These are phyloP conservation scores for Chlorencoelia australis DNA, from an alignment of 2,329 filamentous ascomycete species.

Conservation along the genomic window DNA sequence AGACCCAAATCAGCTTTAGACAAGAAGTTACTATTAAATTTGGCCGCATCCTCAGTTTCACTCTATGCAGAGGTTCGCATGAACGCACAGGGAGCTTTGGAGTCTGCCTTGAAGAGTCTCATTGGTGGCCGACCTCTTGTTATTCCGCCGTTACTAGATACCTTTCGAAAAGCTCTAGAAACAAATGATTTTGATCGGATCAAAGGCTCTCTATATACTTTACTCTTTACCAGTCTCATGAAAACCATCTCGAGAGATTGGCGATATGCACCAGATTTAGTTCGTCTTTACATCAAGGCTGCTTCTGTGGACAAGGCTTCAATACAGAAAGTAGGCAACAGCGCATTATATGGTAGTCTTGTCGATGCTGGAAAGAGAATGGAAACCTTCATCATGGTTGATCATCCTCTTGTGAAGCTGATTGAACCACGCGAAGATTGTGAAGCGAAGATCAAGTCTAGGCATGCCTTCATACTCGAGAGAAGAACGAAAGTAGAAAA, in stretches of 20 bases:
- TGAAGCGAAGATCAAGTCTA: slow-evolving; percentile 46
- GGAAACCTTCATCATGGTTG: slow-evolving; percentile 75
- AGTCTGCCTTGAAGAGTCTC: slow-evolving; percentile 85
- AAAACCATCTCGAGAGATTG: slow-evolving; percentile 87
- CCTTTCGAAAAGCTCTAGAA: slow-evolving; percentile 68
- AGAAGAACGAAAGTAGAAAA: slow-evolving; percentile 70
- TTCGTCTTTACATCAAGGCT: slow-evolving; percentile 82
- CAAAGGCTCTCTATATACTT: slow-evolving; percentile 86
- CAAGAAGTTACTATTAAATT: slow-evolving; percentile 71
- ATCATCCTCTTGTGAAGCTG: slow-evolving; percentile 56
- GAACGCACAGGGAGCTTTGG: slow-evolving; percentile 82
- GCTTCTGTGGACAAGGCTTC: slow-evolving; percentile 88
- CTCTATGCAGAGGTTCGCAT: slow-evolving; percentile 92
- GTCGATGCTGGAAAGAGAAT: slow-evolving; percentile 86
- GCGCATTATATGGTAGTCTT: slow-evolving; percentile 65
- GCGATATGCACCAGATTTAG: slow-evolving; percentile 85
- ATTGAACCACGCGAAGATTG: slow-evolving; percentile 6
- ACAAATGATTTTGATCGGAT: slow-evolving; percentile 80
- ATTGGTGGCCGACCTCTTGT: slow-evolving; percentile 82
- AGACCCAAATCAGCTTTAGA: slow-evolving; percentile 86
- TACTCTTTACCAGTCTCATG: slow-evolving; percentile 78
- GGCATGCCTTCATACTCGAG: slow-evolving; percentile 63
- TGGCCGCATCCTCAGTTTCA: slow-evolving; percentile 83
- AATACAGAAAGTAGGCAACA: slow-evolving; percentile 78
- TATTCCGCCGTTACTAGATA: slow-evolving; percentile 75